Evolutionary conservation across 768 basidiomycete species (phyloP), one percentile per base, ranked within the genome.

Genomic region (Trametes sanguinea): DNA sequence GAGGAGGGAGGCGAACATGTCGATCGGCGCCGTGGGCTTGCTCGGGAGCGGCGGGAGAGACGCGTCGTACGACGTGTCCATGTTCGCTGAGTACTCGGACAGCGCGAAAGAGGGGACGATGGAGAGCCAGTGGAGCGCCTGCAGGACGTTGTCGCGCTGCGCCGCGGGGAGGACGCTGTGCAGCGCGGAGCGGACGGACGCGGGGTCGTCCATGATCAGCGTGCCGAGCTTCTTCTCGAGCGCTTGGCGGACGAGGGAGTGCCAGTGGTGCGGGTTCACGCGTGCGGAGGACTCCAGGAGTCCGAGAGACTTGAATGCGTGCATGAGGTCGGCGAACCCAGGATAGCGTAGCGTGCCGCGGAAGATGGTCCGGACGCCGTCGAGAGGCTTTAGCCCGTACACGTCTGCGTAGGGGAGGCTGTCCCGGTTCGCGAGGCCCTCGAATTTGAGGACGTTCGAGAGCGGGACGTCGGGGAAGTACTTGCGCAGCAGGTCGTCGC

Each of bases 291-390:
- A 61, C 57, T 87, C 82, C 22, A 96, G 78, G 11, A 96, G 74
- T 0, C 94, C 94, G 29, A 94, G 76, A 7, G 72, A 64, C 44
- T 82, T 81, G 80, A 95, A 92, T 0, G 84, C 81, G 42, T 88
- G 80, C 81, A 97, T 86, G 17, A 94, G 73, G 3, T 77, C 74
- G 1, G 88, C 79, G 70, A 94, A 97, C 0, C 94, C 94, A 2
- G 90, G 88, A 72, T 97, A 95, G 87, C 95, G 83, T 47, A 97
- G 73, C 0, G 95, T 97, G 4, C 95, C 95, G 37, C 95, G 81
- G 67, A 97, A 74, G 52, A 95, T 76, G 1, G 92, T 89, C 52
- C 82, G 78, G 59, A 90, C 66, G 6, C 71, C 72, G 0, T 76
- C 68, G 5, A 77, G 63, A 14, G 68, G 53, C 16, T 77, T 78